These are phyloP conservation scores for Linum usitatissimum DNA, from an alignment of 345 rosid species.

Conservation along the genomic window DNA sequence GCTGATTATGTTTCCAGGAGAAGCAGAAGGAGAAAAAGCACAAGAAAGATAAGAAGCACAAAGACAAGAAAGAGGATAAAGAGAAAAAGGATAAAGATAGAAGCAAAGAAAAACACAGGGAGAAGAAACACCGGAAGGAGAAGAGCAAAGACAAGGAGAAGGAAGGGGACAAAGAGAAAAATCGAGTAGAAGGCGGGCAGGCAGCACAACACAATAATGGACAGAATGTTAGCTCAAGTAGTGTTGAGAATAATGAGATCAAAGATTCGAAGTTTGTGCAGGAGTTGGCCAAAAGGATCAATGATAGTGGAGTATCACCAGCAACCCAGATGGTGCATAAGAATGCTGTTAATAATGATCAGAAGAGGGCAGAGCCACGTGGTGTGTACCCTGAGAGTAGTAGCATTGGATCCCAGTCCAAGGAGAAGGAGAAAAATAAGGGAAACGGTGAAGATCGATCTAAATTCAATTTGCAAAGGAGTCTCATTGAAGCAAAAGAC, in stretches of 20 bases:
- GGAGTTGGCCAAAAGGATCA: slow-evolving; percentile 46
- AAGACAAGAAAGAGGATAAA: slow-evolving; percentile 37
- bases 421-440: slow-evolving; percentile 24
- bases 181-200: slow-evolving; percentile 13
- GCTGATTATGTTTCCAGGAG: slow-evolving; percentile 26
- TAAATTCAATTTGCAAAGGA: slow-evolving; percentile 22
- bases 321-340: slow-evolving; percentile 28
- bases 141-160: slow-evolving; percentile 18
- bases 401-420: slow-evolving; percentile 9
- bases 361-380: slow-evolving; percentile 19
- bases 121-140: slow-evolving; percentile 20
- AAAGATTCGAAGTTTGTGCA: slow-evolving; percentile 34
- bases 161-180: slow-evolving; percentile 28
- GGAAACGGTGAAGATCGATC: slow-evolving; percentile 23
- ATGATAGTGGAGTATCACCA: slow-evolving; percentile 38
- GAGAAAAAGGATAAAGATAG: slow-evolving; percentile 47
- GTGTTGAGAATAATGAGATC: slow-evolving; percentile 21
- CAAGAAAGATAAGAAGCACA: slow-evolving; percentile 44
- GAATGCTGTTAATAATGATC: slow-evolving; percentile 12
- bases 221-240: slow-evolving; percentile 21
- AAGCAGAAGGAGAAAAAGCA: slow-evolving; percentile 42
- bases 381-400: slow-evolving; percentile 16
- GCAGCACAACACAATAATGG: slow-evolving; percentile 15
- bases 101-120: slow-evolving; percentile 39
- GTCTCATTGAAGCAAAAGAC: slow-evolving; percentile 14